Evolutionary conservation across 495 filamentous ascomycete species (phyloP), one percentile per base, ranked within the genome.

Genomic region (Penicillium bovifimosum): DNA sequence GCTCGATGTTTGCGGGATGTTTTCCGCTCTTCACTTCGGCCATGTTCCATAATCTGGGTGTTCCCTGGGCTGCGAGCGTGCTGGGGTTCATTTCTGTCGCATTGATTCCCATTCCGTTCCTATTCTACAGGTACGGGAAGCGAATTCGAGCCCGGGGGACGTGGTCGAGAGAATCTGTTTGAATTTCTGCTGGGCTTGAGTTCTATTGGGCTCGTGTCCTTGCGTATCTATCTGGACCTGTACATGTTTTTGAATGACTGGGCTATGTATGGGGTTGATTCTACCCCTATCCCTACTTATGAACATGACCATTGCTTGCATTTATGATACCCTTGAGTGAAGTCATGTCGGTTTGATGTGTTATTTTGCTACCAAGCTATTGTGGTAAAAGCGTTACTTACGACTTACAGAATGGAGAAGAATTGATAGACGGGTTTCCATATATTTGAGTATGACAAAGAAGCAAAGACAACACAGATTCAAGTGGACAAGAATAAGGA

Each of bases 11-110:
- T 53, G 84, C 81, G 0, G 84, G 78, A 6, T 80, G 77, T 9
- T 88, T 88, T 59, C 85, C 84, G 27, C 66, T 89, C 5, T 83
- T 88, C 40, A 78, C 86, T 0, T 72, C 64, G 2, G 79, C 78
- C 10, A 76, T 90, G 77, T 88, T 83, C 47, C 75, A 81, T 47
- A 79, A 78, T 31, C 58, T 87, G 10, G 86, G 85, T 2, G 79
- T 87, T 16, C 76, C 76, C 0, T 88, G 86, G 71, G 86, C 85
- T 6, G 75, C 76, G 0, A 81, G 76, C 61, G 65, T 80, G 13
- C 63, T 81, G 44, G 78, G 76, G 0, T 81, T 82, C 24, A 56
- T 81, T 17, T 69, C 77, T 4, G 41, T 79, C 35, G 69, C 70
- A 11, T 53, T 83, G 47, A 76, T 84, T 38, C 80, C 79, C 0